Evolutionary conservation across 306 rosid species (phyloP).

Genomic region (Prunus mongolica): DNA sequence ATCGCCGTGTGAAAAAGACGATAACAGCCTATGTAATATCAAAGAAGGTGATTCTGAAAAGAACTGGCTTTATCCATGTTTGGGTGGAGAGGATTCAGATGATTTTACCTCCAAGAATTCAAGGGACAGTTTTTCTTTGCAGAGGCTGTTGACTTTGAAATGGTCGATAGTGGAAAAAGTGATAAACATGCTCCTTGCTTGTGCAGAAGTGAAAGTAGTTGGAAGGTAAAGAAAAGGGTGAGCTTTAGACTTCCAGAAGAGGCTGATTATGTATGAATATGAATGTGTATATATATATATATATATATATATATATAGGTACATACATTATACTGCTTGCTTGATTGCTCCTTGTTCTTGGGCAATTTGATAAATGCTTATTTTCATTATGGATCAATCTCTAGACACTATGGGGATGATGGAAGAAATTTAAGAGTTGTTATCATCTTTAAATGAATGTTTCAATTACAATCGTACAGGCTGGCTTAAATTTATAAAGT

Average conservation of each 20-base stretch:
- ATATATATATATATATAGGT: no score
- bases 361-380: neutral
- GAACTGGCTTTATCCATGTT: constrained; percentile 23
- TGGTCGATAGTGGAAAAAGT: constrained; percentile 23
- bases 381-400: neutral
- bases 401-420: neutral
- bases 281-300: no score
- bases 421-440: neutral
- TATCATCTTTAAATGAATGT: neutral
- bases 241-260: constrained; percentile 44
- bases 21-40: neutral
- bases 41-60: constrained; percentile 9
- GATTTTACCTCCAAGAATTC: neutral
- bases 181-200: constrained; percentile 15
- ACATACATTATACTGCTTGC: no score
- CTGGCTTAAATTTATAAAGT: neutral
- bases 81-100: constrained; percentile 1
- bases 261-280: constrained; percentile 23
- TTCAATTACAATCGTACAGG: neutral
- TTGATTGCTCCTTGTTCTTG: neutral
- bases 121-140: constrained; percentile 11
- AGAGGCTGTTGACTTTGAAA: constrained; percentile 27
- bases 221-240: constrained; percentile 39
- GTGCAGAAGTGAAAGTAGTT: constrained; percentile 25
- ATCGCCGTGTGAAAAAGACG: constrained; percentile 12